phyloP scores from a whole-genome alignment of 2,329 filamentous ascomycete species.

The Pseudofabraea citricarpa region DNA sequence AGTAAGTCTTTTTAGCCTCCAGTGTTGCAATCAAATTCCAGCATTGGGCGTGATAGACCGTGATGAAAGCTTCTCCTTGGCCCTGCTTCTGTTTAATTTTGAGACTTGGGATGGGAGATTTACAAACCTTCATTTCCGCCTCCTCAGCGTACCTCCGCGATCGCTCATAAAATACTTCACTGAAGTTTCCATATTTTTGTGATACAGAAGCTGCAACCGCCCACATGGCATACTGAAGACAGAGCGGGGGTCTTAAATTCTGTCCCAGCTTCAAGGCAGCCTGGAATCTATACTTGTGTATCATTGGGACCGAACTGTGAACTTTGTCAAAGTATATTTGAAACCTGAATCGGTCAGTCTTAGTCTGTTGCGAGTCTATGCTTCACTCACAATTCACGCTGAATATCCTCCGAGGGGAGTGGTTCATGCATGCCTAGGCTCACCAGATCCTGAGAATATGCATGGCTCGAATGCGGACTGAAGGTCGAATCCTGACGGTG shows the following conservation, averaged over 20 bases:
- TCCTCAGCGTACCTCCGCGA: conserved; percentile 83
- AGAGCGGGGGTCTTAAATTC: conserved; percentile 75
- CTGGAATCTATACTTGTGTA: conserved; percentile 79
- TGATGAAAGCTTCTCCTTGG: conserved; percentile 80
- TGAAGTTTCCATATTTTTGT: conserved; percentile 72
- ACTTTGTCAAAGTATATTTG: conserved; percentile 84
- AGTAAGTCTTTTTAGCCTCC: conserved; percentile 95
- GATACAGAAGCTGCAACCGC: conserved; percentile 76
- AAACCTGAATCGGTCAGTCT: conserved; percentile 44
- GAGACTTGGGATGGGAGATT: conserved; percentile 34
- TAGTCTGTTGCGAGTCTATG: not conserved
- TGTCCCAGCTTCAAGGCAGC: conserved; percentile 83
- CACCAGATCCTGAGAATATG: conserved; percentile 4
- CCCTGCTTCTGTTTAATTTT: not conserved
- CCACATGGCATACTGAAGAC: conserved; percentile 90
- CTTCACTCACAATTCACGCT: conserved; percentile 46
- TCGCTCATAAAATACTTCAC: conserved; percentile 80
- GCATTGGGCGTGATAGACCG: conserved; percentile 75
- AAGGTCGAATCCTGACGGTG: not conserved
- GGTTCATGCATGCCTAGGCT: conserved; percentile 10
- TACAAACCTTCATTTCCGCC: conserved; percentile 70
- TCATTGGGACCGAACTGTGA: conserved; percentile 76
- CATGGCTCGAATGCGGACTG: not conserved
- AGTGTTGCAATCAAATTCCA: conserved; percentile 75
- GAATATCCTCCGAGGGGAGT: conserved; percentile 78